These are phyloP conservation scores for Reticulascus tulasneorum DNA, from an alignment of 2,329 filamentous ascomycete species.

Conservation along the genomic window DNA sequence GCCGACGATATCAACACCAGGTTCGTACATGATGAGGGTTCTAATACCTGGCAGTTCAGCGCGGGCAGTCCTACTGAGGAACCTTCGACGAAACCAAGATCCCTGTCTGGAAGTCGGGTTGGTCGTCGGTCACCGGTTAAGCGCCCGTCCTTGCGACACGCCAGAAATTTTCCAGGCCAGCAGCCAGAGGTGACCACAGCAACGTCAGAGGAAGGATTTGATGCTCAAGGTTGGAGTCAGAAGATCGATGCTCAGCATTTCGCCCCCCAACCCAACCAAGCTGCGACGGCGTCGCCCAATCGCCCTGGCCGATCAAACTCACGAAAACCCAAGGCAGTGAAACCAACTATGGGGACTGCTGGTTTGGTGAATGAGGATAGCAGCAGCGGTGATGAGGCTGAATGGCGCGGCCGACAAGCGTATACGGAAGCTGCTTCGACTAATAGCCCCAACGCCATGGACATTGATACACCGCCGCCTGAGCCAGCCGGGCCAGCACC, in stretches of 20 bases:
- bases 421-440: constrained; percentile 22
- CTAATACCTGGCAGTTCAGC: constrained; percentile 46
- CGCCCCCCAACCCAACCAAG: constrained; percentile 37
- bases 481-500: constrained; percentile 15
- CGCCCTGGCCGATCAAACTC: constrained; percentile 40
- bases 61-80: constrained; percentile 38
- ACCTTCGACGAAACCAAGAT: constrained; percentile 26
- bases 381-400: constrained; percentile 37
- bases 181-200: constrained; percentile 4
- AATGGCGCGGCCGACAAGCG: constrained; percentile 30
- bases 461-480: constrained; percentile 53
- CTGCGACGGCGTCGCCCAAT: constrained; percentile 39
- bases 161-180: constrained; percentile 17
- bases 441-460: constrained; percentile 58
- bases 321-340: constrained; percentile 58
- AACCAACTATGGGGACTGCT: constrained; percentile 41
- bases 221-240: constrained; percentile 50
- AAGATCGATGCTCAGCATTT: constrained; percentile 54
- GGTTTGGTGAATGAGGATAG: constrained; percentile 43
- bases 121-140: constrained; percentile 36
- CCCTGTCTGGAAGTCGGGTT: constrained; percentile 35
- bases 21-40: constrained; percentile 48
- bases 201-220: constrained; percentile 33
- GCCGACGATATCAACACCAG: constrained; percentile 59
- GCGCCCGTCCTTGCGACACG: constrained; percentile 18